Evolutionary conservation across 805 yeast species (phyloP), one percentile per base, ranked within the genome.

Genomic region (Candida krabiensis): DNA sequence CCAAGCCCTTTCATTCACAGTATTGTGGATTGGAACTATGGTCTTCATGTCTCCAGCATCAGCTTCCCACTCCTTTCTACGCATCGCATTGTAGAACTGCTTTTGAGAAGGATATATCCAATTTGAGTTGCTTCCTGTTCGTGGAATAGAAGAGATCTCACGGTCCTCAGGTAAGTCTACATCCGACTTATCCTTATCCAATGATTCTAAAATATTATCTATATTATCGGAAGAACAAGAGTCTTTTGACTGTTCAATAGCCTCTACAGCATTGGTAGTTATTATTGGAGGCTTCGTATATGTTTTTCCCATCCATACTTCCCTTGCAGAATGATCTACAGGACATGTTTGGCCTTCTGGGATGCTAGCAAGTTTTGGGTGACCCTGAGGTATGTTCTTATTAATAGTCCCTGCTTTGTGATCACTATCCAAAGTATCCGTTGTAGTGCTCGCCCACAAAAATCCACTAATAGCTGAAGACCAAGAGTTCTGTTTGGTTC

Each of bases 41-140:
- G 91, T 77, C 46, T 77, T 69, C 99, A 91, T 91, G 56, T 90
- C 97, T 6, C 65, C 60, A 0, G 84, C 84, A 9, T 78, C 67
- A 2, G 98, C 96, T 36, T 80, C 73, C 89, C 96, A 87, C 40
- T 86, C 77, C 56, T 91, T 91, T 33, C 98, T 76, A 50, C 77
- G 70, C 98, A 91, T 93, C 8, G 97, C 96, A 41, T 88, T 93
- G 60, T 70, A 91, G 57, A 91, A 91, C 68, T 91, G 97, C 58
- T 86, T 86, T 59, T 91, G 95, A 4, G 96, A 86, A 7, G 99
- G 99, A 58, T 91, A 91, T 2, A 91, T 73, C 99, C 99, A 91
- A 64, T 90, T 85, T 0, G 71, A 52, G 12, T 70, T 70, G 1
- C 76, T 56, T 3, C 77, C 83, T 1, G 95, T 83, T 35, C 96